Evolutionary conservation across 1,284 basidiomycete species (phyloP).

Genomic region (Cryptococcus depauperatus): DNA sequence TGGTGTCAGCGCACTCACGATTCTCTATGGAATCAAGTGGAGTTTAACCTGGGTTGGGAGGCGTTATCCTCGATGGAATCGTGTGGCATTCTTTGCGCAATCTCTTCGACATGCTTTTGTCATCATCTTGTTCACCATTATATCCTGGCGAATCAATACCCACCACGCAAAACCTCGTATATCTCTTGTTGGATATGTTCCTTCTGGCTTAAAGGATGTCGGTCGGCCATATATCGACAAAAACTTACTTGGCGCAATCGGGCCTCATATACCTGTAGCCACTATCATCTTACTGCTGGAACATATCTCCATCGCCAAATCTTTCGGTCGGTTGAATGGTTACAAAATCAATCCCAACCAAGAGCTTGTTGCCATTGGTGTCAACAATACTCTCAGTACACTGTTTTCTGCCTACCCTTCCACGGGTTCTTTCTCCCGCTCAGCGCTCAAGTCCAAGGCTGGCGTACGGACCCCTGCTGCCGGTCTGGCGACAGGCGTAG

Average conservation of each 20-base stretch:
- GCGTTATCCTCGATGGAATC: conserved; percentile 62
- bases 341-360: conserved; percentile 99
- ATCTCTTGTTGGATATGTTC: conserved; percentile 74
- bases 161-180: conserved; percentile 67
- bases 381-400: conserved; percentile 62
- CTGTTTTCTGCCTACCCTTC: conserved; percentile 89
- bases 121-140: conserved; percentile 73
- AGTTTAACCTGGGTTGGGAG: conserved; percentile 54
- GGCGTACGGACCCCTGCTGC: conserved; percentile 91
- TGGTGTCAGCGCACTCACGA: conserved; percentile 59
- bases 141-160: conserved; percentile 72
- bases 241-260: conserved; percentile 61
- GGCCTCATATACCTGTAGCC: conserved; percentile 74
- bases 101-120: conserved; percentile 81
- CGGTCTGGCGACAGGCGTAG: conserved; percentile 76
- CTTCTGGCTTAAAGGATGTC: conserved; percentile 71
- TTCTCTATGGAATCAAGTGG: conserved; percentile 68
- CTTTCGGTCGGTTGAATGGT: conserved; percentile 89
- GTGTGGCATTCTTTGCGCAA: conserved; percentile 78
- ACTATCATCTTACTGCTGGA: conserved; percentile 92
- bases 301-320: conserved; percentile 93
- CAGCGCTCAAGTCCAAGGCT: conserved; percentile 90
- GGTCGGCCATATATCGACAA: conserved; percentile 60
- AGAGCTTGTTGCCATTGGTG: conserved; percentile 94
- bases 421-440: conserved; percentile 95